Base-by-base conservation (phyloP, 306 rosid species). In the Gastrolobium bilobum region DNA sequence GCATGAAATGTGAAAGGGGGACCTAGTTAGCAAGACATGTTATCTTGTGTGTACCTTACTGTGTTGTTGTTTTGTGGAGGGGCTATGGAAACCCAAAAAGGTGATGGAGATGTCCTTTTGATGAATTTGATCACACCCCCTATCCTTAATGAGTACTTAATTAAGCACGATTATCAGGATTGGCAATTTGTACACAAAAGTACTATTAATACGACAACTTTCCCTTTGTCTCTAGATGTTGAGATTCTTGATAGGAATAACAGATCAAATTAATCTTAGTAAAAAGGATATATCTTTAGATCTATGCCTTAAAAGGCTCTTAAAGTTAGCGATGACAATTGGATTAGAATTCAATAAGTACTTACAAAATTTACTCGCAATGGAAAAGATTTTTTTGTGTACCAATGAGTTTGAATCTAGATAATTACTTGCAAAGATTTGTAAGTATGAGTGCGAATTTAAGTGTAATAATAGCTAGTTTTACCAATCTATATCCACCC, bases 21-120 rank as follows among this genome's bases (percentile, higher is more conserved):
- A 11, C 68, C 67, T 58, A 59, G 77, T 13, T 57, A 57, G 38
- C 44, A 34, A 11, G 7, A 2, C 11, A 37, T 59, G 35, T 10
- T 46, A 15, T 14, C 37, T 61, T 76, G 80, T 60, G 70, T 76
- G 30, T 38, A 34, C 47, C 11, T 76, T 48, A 35, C 42, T 60
- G 39, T 47, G 15, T 7, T n/a, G 20, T 35, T 61, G 8, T 61
- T 4, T 0, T 6, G 11, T 1, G 5, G 6, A 9, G 20, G 15
- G 5, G 11, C 10, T 33, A 11, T 69, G 29, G 34, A 53, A 53
- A 37, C 76, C 39, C 37, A 9, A 67, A 63, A 53, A 53, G 52
- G 39, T 38, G 37, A 44, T 44, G 59, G 70, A 7, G 37, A 40
- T 46, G 46, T 26, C 26, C 43, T 39, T 3, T 4, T 6, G 4